A percentile compares a stretch with the other conserved stretches of the same genome.
phyloP scores from a whole-genome alignment of 2,329 filamentous ascomycete genomes.

The Cordyceps farinosa region DNA sequence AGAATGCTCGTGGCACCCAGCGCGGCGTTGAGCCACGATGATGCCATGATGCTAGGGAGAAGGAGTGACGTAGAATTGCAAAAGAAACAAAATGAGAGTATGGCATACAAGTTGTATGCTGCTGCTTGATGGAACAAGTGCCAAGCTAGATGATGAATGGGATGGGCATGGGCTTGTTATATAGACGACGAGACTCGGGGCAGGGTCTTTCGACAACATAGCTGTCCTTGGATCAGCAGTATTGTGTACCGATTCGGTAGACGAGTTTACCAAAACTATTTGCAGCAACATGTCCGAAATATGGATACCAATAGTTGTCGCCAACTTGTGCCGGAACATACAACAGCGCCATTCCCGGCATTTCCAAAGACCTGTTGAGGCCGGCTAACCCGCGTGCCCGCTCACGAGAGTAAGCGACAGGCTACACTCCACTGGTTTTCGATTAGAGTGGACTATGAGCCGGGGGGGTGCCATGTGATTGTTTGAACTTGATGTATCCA shows the following conservation, averaged over 20 bases:
- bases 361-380: not conserved
- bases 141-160: not conserved
- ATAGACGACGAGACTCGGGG: not conserved
- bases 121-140: not conserved
- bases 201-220: not conserved
- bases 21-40: constrained; percentile 5
- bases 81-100: not conserved
- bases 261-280: not conserved
- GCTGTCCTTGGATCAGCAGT: not conserved
- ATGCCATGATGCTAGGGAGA: not conserved
- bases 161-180: not conserved
- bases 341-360: not conserved
- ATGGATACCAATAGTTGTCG: not conserved
- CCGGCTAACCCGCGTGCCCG: not conserved
- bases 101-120: not conserved
- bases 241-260: not conserved
- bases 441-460: not conserved
- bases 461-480: not conserved
- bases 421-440: not conserved
- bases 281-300: not conserved
- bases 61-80: not conserved
- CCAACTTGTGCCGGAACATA: not conserved
- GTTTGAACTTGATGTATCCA: not conserved
- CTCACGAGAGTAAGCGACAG: constrained; percentile 1
- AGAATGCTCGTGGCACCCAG: constrained; percentile 6